Evolutionary conservation across 2,329 filamentous ascomycete species (phyloP), one percentile per base, ranked within the genome.

Genomic region (Paraphaeosphaeria sporulosa): DNA sequence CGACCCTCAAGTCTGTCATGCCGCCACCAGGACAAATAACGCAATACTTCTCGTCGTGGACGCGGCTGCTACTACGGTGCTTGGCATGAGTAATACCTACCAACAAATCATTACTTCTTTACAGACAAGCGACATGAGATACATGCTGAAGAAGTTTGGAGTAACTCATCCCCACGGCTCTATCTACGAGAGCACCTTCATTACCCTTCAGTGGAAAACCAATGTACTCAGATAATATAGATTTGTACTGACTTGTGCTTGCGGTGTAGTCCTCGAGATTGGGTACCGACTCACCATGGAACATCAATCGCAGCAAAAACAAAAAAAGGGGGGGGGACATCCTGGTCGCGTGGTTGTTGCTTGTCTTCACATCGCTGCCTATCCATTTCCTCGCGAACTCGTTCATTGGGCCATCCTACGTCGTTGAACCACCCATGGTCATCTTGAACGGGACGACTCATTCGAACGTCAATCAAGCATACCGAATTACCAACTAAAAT

Each of bases 51-150:
- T 75, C 4, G 43, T 74, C 4, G 71, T 74, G 56, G 75, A 76
- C 58, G 57, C 71, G 4, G 71, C 65, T 7, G 71, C 70, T 2
- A 75, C 72, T 12, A 73, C 74, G 66, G 59, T 74, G 6, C 59
- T 76, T 5, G 71, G 72, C 10, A 73, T 73, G 67, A 71, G 69
- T 44, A 75, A 75, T 23, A 75, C 71, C 3, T 76, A 75, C 52
- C 71, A 75, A 49, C 72, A 76, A 54, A 57, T 74, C 15, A 58
- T 74, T 12, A 74, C 72, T 1, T 67, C 70, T 0, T 52, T 75
- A 21, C 70, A 66, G 15, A 62, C 70, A 4, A 60, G 61, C 19
- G 72, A 75, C 51, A 30, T 74, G 19, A 70, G 69, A 43, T 55
- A 66, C 42, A 64, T 67, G 40, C 62, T 76, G 0, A 61, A 64